These are phyloP conservation scores for Aureobasidium pullulans DNA, from an alignment of 2,329 filamentous ascomycete species.

Conservation along the genomic window DNA sequence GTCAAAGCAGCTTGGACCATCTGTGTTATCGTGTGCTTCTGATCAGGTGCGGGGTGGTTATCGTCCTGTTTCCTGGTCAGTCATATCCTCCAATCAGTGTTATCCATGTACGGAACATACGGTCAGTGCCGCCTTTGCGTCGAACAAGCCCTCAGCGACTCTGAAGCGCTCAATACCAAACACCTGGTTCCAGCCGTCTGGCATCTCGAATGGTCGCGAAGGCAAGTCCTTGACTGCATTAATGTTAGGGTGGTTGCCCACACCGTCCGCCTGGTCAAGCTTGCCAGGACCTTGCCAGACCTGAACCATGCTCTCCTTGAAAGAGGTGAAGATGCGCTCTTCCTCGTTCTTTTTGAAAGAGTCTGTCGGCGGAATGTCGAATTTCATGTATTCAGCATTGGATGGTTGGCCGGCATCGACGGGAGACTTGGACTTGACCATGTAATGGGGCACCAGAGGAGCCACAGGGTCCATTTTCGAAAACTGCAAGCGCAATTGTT, in stretches of 20 bases:
- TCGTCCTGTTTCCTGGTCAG: conserved; percentile 27
- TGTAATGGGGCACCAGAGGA: conserved; percentile 74
- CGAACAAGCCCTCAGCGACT: conserved; percentile 84
- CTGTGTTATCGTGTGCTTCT: conserved; percentile 70
- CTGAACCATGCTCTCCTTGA: conserved; percentile 96
- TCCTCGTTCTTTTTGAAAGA: conserved; percentile 82
- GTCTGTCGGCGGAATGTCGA: conserved; percentile 51
- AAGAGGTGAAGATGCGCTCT: conserved; percentile 87
- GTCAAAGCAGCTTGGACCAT: conserved; percentile 71
- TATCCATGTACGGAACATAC: conserved; percentile 5
- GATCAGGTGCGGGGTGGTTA: conserved; percentile 47
- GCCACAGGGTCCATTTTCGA: conserved; percentile 59
- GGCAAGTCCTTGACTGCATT: conserved; percentile 66
- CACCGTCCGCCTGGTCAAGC: conserved; percentile 43
- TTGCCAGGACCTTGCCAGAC: conserved; percentile 78
- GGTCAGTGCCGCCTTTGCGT: conserved; percentile 65
- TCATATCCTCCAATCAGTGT: neutral
- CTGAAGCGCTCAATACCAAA: conserved; percentile 84
- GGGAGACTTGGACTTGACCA: conserved; percentile 77
- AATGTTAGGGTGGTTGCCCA: conserved; percentile 54
- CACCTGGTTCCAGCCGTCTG: conserved; percentile 91
- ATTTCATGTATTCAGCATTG: conserved; percentile 67
- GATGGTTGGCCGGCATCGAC: conserved; percentile 80
- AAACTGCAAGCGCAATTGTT: conserved; percentile 78
- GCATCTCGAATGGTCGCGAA: conserved; percentile 90